Evolutionary conservation across 305 asterid species (phyloP).

Genomic region (Fraxinus sp.): DNA sequence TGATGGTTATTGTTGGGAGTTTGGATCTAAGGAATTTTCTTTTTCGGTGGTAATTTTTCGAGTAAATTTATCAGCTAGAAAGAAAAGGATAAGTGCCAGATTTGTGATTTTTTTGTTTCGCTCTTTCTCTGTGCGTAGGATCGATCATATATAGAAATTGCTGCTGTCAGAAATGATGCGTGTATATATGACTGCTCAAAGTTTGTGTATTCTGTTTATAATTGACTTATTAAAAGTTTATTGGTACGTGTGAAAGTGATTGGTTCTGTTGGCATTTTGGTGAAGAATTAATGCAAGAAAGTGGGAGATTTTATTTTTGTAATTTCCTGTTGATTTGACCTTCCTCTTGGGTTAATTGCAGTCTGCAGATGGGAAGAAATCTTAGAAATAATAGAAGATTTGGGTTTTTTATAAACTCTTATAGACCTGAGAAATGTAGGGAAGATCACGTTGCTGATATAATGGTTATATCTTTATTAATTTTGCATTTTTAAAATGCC

Average conservation of each 20-base stretch:
- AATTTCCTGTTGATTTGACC: neutral
- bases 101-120: neutral
- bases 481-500: neutral
- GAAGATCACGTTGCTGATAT: neutral
- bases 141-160: neutral
- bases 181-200: neutral
- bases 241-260: neutral
- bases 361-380: neutral
- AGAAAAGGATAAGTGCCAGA: neutral
- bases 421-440: neutral
- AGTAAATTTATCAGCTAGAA: neutral
- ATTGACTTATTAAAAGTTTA: neutral
- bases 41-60: neutral
- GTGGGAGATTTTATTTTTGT: neutral
- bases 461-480: neutral
- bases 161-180: neutral
- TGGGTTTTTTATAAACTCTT: neutral
- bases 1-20: neutral
- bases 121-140: neutral
- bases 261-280: neutral
- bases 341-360: constrained; percentile 3
- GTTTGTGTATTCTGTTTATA: neutral
- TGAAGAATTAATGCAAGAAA: neutral
- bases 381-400: neutral
- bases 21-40: constrained; percentile 26